Conservation (phyloP, 164 flowering plant genomes). For the Dillenia suffruticosa region DNA sequence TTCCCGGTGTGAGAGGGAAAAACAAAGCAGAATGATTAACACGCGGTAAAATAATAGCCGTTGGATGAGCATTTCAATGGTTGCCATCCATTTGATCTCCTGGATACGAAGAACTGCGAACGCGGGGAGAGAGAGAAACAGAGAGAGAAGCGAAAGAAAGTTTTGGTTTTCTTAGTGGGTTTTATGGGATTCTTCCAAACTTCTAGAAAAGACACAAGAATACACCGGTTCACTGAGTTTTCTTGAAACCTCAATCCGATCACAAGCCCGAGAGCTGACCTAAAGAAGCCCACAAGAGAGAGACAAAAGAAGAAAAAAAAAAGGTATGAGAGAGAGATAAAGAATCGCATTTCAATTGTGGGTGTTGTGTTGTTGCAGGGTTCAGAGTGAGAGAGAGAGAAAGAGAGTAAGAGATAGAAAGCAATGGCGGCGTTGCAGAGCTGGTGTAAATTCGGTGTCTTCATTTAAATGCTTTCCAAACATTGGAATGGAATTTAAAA, state of each 20-base stretch:
- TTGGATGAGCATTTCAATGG: slow-evolving; percentile 16
- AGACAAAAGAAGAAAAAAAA: no score
- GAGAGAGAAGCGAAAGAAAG: neutral
- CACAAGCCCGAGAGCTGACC: no score
- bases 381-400: slow-evolving; percentile 6
- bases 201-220: neutral
- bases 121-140: slow-evolving; percentile 1
- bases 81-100: no score
- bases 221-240: no score
- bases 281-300: no score
- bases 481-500: no score
- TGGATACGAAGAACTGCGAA: neutral
- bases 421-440: slow-evolving; percentile 20
- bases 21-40: slow-evolving; percentile 12
- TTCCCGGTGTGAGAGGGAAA: slow-evolving; percentile 26
- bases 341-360: no score
- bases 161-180: neutral
- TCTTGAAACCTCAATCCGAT: no score
- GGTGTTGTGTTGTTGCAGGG: no score
- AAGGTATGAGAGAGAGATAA: no score
- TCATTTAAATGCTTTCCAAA: slow-evolving; percentile 18
- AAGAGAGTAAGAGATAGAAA: slow-evolving; percentile 9
- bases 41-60: slow-evolving; percentile 23
- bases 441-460: slow-evolving; percentile 13
- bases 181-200: neutral